Base-by-base conservation (phyloP, 2,329 filamentous ascomycete genomes). In the Salinomyces thailandicus region DNA sequence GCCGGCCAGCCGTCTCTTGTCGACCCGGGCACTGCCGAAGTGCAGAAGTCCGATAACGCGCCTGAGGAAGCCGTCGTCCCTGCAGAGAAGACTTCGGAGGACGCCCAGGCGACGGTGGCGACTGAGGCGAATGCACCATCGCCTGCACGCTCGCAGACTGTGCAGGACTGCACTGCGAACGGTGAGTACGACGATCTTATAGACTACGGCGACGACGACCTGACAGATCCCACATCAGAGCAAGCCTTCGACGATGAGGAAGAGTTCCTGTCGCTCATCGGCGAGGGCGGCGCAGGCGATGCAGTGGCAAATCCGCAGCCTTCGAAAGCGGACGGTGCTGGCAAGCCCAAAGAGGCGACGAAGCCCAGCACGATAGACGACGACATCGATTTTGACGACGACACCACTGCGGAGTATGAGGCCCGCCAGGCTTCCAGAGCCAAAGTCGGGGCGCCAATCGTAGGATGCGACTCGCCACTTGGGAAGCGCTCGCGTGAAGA, bases 401-500 rank as follows among this genome's bases (percentile, higher is more conserved):
- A 54, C 11, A 43, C 41, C 4, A 35, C 43, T 13, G 45, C 31
- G 27, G 34, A 45, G 31, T 37, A 48, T 35, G 45, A 37, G 28
- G 45, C 45, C 15, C 35, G 36, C 9, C 45, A 42, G 17, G 41
- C 33, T 31, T 47, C 42, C 12, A 18, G 42, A 18, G 19, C 28
- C 4, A 14, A 30, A 5, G 15, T 19, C 16, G 13, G 35, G 17
- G 37, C 37, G 8, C n/a, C 22, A 3, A 38, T 37, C 15, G 37
- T 36, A 8, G 33, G 26, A 12, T 31, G 39, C 4, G 35, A 19
- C 18, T 53, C 52, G 13, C 51, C 50, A 16, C 43, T 43, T 29
- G 50, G 50, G 35, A 58, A 58, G 48, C 52, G 55, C 13, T 49
- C 53, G 6, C 49, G 54, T 33, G 52, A 53, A 13, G 49, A 56